These are phyloP conservation scores for Tetrahymena malaccensis DNA, from an alignment of 73 alveolate genomes.

Conservation along the genomic window DNA sequence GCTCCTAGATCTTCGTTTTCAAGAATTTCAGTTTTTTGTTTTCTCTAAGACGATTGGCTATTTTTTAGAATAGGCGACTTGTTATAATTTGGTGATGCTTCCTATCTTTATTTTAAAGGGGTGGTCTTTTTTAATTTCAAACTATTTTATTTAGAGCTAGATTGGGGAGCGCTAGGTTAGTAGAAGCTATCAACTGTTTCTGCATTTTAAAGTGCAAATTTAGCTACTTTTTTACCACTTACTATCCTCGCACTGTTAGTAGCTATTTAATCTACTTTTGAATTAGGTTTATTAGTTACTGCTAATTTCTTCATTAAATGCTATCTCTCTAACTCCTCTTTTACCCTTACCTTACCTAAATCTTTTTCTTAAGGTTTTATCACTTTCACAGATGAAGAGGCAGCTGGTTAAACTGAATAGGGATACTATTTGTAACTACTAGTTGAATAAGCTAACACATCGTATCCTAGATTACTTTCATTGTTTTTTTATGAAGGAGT, in stretches of 20 bases:
- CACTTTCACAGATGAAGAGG: not conserved
- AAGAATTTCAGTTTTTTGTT: not conserved
- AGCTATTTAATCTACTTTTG: not conserved
- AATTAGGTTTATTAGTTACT: not conserved
- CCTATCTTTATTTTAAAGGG: not conserved
- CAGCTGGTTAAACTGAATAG: not conserved
- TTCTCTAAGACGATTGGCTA: not conserved
- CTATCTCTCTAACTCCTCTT: not conserved
- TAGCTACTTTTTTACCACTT: not conserved
- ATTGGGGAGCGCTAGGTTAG: not conserved
- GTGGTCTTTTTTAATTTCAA: not conserved
- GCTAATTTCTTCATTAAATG: not conserved
- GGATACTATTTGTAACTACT: not conserved
- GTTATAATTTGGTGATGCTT: not conserved
- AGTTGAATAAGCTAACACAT: not conserved
- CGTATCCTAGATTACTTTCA: not conserved
- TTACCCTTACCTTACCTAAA: not conserved
- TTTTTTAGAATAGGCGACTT: not conserved
- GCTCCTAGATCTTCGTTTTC: not conserved
- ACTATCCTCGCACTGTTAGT: not conserved
- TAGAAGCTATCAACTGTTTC: not conserved
- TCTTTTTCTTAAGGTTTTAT: not conserved
- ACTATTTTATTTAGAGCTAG: not conserved
- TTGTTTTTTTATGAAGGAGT: not conserved
- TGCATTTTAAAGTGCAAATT: not conserved